Conservation (phyloP, 2,329 filamentous ascomycete species). For the Colletotrichum sp. region DNA sequence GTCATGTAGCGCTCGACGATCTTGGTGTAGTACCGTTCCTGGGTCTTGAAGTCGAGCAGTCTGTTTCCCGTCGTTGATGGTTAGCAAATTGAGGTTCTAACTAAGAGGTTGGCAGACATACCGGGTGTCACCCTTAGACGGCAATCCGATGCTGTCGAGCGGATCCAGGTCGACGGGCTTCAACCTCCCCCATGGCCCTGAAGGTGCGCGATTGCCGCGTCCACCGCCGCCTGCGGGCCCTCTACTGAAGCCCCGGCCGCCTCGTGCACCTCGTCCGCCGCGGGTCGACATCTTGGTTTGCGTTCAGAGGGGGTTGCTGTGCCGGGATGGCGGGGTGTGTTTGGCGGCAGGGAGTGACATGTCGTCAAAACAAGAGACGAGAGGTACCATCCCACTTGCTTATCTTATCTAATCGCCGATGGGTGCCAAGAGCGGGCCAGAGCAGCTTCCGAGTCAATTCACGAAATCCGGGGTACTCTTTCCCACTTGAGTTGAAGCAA, state of each 20-base stretch:
- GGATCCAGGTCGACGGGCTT: conserved; percentile 78
- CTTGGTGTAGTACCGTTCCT: conserved; percentile 85
- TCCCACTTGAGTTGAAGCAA: neutral
- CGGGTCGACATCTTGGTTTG: conserved; percentile 6
- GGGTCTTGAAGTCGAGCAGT: conserved; percentile 75
- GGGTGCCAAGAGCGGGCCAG: neutral
- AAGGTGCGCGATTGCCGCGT: conserved; percentile 38
- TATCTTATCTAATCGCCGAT: conserved; percentile 22
- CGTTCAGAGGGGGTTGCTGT: neutral
- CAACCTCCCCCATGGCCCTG: conserved; percentile 71
- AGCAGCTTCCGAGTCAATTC: neutral
- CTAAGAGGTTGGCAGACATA: conserved; percentile 37
- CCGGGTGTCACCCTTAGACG: conserved; percentile 91
- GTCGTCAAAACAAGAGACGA: conserved; percentile 20
- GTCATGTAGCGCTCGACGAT: conserved; percentile 89
- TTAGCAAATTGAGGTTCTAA: too few species aligned
- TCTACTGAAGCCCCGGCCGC: neutral
- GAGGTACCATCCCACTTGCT: conserved; percentile 11
- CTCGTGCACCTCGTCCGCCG: conserved; percentile 13
- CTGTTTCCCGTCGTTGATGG: conserved; percentile 40
- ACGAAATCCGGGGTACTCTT: neutral
- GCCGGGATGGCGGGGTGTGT: neutral
- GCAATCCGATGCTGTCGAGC: conserved; percentile 81
- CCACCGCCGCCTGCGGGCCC: neutral
- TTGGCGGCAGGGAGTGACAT: neutral